Evolutionary conservation across 2,329 filamentous ascomycete species (phyloP), one percentile per base, ranked within the genome.

Genomic region (Ceratocystis harringtonii): DNA sequence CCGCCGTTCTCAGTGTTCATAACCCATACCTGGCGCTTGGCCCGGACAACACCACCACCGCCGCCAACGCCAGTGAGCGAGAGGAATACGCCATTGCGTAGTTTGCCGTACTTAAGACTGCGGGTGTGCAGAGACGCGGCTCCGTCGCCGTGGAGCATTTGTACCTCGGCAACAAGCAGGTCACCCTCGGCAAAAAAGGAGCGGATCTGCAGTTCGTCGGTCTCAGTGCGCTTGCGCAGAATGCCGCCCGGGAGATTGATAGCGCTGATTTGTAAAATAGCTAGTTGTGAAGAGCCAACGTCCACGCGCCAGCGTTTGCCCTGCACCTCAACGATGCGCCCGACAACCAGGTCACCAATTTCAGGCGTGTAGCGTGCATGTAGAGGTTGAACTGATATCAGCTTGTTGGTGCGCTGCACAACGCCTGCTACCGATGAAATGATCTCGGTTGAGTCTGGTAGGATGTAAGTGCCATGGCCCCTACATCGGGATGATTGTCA

Each of bases 101-200:
- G 79, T 78, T 99, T 99, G 57, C 94, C 94, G 76, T 97, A 99
- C 73, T 92, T 92, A 72, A 97, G 77, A 69, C 84, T 89, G 68
- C 94, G 84, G 7, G 94, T 97, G 77, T 99, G 94, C 72, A 99
- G 79, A 66, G 86, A 87, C 0, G 94, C 92, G 1, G 84, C 87
- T 66, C 92, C 92, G 75, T 97, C 92, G 66, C 85, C 82, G 74
- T 91, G 90, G 65, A 99, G 79, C 70, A 84, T 84, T 80, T 99
- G 94, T 65, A 99, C 94, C 77, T 99, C 94, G 0, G 94, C 94
- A 19, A 97, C 89, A 17, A 99, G 78, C 63, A 99, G 78, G 74
- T 99, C 94, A 12, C 94, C 94, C 76, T 99, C 94, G 65, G 88
- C 86, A 77, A 99, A 97, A 76, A 96, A 99, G n/a, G 86, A 90